Conservation (phyloP, 148 eudicot species). For the Nepenthes mirabilis region DNA sequence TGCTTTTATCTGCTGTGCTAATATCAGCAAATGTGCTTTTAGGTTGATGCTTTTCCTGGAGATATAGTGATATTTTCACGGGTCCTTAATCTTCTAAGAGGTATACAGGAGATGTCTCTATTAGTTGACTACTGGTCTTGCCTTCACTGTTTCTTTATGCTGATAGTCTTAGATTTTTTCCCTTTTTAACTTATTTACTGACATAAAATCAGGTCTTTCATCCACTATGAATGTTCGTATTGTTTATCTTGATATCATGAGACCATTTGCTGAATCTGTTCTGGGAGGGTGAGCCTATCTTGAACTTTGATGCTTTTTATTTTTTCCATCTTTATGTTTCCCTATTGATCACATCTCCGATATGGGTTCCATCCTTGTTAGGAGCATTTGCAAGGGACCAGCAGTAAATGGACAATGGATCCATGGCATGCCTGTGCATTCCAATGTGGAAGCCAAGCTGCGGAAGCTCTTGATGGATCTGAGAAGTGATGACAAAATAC, state of each 20-base stretch:
- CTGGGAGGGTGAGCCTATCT: slow-evolving; percentile 49
- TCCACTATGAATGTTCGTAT: slow-evolving; percentile 73
- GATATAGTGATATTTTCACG: slow-evolving; percentile 88
- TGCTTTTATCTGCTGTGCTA: not conserved
- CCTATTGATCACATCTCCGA: slow-evolving; percentile 4
- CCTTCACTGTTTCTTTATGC: not conserved
- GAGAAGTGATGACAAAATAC: slow-evolving; percentile 74
- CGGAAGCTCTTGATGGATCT: slow-evolving; percentile 64
- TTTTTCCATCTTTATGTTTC: slow-evolving; percentile 8
- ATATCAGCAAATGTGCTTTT: slow-evolving; percentile 14
- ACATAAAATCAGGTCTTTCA: slow-evolving; percentile 65
- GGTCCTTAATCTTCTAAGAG: slow-evolving; percentile 95
- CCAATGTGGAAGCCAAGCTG: slow-evolving; percentile 77
- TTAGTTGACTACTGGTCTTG: not conserved
- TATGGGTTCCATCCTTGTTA: slow-evolving; percentile 20
- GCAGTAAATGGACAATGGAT: slow-evolving; percentile 57
- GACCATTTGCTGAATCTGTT: slow-evolving; percentile 99
- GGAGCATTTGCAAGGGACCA: slow-evolving; percentile 70
- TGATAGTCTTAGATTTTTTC: not conserved
- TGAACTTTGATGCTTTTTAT: slow-evolving; percentile 3
- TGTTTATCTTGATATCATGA: slow-evolving; percentile 76
- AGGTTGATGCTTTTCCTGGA: slow-evolving; percentile 99
- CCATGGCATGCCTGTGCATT: slow-evolving; percentile 57
- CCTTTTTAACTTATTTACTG: slow-evolving; percentile 6
- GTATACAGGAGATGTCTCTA: slow-evolving; percentile 21